These are phyloP conservation scores for Chytriomyces sp. DNA, from an alignment of 192 early-diverging fungal species.

Conservation along the genomic window DNA sequence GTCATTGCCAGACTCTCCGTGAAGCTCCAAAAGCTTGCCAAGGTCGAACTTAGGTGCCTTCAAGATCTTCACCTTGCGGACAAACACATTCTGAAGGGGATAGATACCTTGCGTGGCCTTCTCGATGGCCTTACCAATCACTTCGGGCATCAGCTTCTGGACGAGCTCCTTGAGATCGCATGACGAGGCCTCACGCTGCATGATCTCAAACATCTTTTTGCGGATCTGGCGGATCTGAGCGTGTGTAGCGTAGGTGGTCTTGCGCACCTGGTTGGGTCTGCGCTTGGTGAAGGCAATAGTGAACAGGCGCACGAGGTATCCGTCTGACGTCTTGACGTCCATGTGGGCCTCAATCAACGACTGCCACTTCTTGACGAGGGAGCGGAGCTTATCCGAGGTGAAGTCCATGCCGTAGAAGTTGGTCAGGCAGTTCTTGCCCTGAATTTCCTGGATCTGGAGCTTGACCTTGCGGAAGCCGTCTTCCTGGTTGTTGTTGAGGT, in stretches of 20 bases:
- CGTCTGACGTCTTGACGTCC: constrained; percentile 99
- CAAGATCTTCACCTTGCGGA: constrained; percentile 99
- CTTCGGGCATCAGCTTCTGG: constrained; percentile 94
- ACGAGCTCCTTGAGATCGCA: constrained; percentile 96
- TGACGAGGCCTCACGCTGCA: constrained; percentile 77
- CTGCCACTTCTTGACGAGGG: constrained; percentile 98
- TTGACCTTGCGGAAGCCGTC: constrained; percentile 97
- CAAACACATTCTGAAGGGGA: constrained; percentile 94
- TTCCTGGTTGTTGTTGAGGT: constrained; percentile 88
- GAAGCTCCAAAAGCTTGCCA: constrained; percentile 95
- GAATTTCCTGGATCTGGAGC: constrained; percentile 95
- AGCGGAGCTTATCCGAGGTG: constrained; percentile 99
- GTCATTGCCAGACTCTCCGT: constrained; percentile 84
- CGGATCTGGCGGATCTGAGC: constrained; percentile 97
- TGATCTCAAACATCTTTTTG: constrained; percentile 99
- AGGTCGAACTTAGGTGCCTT: constrained; percentile 96
- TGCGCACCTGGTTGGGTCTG: constrained; percentile 90
- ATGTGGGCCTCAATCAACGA: constrained; percentile 96
- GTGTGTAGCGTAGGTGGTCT: constrained; percentile 97
- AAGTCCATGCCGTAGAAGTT: constrained; percentile 99
- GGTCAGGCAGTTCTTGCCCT: constrained; percentile 98
- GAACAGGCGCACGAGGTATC: constrained; percentile 98
- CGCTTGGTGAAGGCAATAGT: constrained; percentile 96
- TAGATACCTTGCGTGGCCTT: constrained; percentile 98
- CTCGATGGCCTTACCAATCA: constrained; percentile 96